These are phyloP conservation scores for Gossypium mustelinum DNA, from an alignment of 345 rosid species.

Conservation along the genomic window DNA sequence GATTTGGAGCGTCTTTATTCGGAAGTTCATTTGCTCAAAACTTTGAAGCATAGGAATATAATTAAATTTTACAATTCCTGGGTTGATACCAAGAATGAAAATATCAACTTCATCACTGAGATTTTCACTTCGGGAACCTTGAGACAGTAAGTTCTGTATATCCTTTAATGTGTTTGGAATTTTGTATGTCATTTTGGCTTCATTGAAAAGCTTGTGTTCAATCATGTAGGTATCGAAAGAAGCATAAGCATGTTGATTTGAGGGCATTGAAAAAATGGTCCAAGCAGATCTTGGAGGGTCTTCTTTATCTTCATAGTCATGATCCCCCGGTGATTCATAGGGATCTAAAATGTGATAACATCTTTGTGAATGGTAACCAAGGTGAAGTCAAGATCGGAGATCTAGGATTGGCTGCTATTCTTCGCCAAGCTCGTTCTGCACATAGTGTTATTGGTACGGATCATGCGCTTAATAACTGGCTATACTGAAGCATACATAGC, in stretches of 20 bases:
- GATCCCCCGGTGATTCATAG: conserved; percentile 94
- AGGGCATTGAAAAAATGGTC: conserved; percentile 95
- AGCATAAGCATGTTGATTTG: conserved; percentile 81
- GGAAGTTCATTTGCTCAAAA: conserved; percentile 86
- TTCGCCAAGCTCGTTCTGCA: conserved; percentile 67
- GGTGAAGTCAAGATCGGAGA: conserved; percentile 98
- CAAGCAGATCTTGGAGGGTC: conserved; percentile 79
- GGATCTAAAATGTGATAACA: conserved; percentile 93
- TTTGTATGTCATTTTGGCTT: background rate
- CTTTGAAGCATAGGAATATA: conserved; percentile 87
- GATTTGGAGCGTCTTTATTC: conserved; percentile 83
- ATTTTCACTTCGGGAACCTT: conserved; percentile 90
- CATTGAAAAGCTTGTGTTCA: conserved; percentile 7
- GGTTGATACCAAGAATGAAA: conserved; percentile 71
- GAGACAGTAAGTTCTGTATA: conserved; percentile 57
- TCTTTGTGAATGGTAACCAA: conserved; percentile 91
- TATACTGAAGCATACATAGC: background rate
- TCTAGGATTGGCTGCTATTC: conserved; percentile 79
- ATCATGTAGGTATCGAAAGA: conserved; percentile 67
- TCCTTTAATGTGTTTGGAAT: background rate
- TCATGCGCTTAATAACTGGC: background rate
- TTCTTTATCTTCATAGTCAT: conserved; percentile 81
- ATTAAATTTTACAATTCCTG: conserved; percentile 80
- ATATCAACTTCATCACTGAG: conserved; percentile 92
- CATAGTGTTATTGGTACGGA: conserved; percentile 79